Evolutionary conservation across 805 yeast species (phyloP).

Genomic region (Lachancea fermentati): DNA sequence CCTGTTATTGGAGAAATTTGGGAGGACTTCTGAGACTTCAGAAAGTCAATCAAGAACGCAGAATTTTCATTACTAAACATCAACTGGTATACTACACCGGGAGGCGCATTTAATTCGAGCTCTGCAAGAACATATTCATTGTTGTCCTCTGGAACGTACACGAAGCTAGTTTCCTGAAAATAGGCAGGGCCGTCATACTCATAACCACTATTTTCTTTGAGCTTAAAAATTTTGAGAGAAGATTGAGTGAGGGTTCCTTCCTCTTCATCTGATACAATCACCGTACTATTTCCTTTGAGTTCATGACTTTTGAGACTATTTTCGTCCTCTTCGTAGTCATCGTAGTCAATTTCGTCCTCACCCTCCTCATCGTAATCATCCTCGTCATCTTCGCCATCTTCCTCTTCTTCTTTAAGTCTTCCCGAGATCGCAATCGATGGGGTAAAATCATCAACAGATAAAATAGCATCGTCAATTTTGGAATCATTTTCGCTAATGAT

Average conservation of each 20-base stretch:
- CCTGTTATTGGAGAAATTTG: slow-evolving; percentile 33
- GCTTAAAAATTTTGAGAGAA: slow-evolving; percentile 26
- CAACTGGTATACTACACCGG: slow-evolving; percentile 67
- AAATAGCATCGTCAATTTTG: slow-evolving; percentile 32
- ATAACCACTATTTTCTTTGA: slow-evolving; percentile 37
- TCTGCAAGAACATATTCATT: slow-evolving; percentile 51
- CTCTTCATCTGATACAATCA: slow-evolving; percentile 19
- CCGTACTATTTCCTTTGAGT: slow-evolving; percentile 11
- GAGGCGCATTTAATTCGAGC: slow-evolving; percentile 57
- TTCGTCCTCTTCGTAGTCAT: slow-evolving; percentile 22
- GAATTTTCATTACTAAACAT: slow-evolving; percentile 59
- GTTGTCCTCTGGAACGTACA: slow-evolving; percentile 38
- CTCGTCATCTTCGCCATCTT: slow-evolving; percentile 12
- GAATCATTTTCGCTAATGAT: slow-evolving; percentile 21
- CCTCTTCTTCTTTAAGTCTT: slow-evolving; percentile 16
- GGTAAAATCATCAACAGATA: slow-evolving; percentile 41
- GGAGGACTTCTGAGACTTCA: slow-evolving; percentile 35
- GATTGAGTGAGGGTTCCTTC: slow-evolving; percentile 15
- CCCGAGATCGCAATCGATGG: slow-evolving; percentile 7
- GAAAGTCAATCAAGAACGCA: slow-evolving; percentile 39
- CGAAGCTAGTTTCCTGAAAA: slow-evolving; percentile 53
- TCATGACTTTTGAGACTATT: slow-evolving; percentile 21
- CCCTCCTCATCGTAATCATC: slow-evolving; percentile 25
- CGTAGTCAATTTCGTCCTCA: slow-evolving; percentile 32
- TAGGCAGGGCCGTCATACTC: slow-evolving; percentile 57